phyloP scores from a whole-genome alignment of 306 rosid species.

The Dalbergia oliveri region DNA sequence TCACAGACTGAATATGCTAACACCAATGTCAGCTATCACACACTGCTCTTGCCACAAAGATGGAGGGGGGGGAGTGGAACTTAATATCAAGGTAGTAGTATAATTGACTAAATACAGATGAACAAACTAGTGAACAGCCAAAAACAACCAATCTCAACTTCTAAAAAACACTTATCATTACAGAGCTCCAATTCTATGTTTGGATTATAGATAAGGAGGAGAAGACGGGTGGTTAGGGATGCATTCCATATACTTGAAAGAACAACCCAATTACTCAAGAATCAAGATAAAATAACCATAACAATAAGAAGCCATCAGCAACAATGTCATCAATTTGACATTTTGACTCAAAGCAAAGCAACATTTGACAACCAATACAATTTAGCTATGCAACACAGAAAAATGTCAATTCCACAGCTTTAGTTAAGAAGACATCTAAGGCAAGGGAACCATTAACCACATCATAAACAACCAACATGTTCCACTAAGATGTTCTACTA shows the following conservation, averaged over 20 bases:
- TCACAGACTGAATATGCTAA: neutral
- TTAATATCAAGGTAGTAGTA: neutral
- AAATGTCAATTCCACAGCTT: neutral
- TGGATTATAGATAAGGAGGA: neutral
- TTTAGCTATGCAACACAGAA: neutral
- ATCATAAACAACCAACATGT: neutral
- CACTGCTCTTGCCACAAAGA: neutral
- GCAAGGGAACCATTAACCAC: neutral
- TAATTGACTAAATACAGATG: neutral
- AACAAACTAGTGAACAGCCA: slow-evolving; percentile 4
- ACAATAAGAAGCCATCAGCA: slow-evolving; percentile 9
- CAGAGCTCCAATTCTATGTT: slow-evolving; percentile 10
- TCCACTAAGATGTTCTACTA: neutral
- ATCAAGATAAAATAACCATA: slow-evolving; percentile 24
- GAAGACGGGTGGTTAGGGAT: neutral
- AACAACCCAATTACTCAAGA: neutral
- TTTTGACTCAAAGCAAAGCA: slow-evolving; percentile 26
- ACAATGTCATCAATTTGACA: slow-evolving; percentile 29
- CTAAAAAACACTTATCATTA: neutral
- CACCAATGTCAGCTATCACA: neutral
- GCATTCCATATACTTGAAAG: neutral
- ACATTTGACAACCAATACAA: slow-evolving; percentile 26
- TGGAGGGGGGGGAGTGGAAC: neutral
- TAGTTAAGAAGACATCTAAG: slow-evolving; percentile 28
- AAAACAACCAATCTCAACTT: slow-evolving; percentile 1